Percentiles rank a stretch among this genome's conserved stretches.
Evolutionary conservation across 2,329 filamentous ascomycete genomes (phyloP).

Genomic region (Blastomyces percursus): DNA sequence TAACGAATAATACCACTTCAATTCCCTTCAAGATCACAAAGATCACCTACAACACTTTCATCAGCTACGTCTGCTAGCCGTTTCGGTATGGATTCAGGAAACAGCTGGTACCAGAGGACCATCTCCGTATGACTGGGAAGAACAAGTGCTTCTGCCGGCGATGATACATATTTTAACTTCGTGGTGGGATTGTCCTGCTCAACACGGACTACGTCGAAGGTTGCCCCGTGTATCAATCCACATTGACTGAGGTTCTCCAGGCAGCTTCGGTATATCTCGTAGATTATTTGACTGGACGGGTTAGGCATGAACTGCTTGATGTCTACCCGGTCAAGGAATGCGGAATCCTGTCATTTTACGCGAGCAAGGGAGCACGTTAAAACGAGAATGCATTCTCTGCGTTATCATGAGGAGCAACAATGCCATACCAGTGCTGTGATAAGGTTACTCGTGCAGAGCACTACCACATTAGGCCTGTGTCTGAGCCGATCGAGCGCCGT

Average conservation of each 20-base stretch:
- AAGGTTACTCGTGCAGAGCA: conserved; percentile 43
- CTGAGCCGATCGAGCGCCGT: conserved; percentile 38
- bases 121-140: conserved; percentile 23
- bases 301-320: conserved; percentile 36
- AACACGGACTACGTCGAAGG: conserved; percentile 20
- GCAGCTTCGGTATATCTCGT: conserved; percentile 40
- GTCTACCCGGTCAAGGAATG: conserved; percentile 41
- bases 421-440: conserved; percentile 30
- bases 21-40: conserved; percentile 7
- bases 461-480: conserved; percentile 35
- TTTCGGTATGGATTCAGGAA: conserved; percentile 20
- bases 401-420: background rate
- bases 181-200: conserved; percentile 18
- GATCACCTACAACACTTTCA: conserved; percentile 20
- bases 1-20: background rate
- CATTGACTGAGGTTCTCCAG: conserved; percentile 36
- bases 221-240: conserved; percentile 24
- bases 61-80: conserved; percentile 21
- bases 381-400: background rate
- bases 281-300: conserved; percentile 32
- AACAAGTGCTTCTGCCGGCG: conserved; percentile 15
- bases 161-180: conserved; percentile 22
- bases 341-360: conserved; percentile 26
- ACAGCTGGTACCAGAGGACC: conserved; percentile 22
- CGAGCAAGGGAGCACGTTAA: background rate